Evolutionary conservation across 768 basidiomycete species (phyloP).

Genomic region (Podaxis sp.): DNA sequence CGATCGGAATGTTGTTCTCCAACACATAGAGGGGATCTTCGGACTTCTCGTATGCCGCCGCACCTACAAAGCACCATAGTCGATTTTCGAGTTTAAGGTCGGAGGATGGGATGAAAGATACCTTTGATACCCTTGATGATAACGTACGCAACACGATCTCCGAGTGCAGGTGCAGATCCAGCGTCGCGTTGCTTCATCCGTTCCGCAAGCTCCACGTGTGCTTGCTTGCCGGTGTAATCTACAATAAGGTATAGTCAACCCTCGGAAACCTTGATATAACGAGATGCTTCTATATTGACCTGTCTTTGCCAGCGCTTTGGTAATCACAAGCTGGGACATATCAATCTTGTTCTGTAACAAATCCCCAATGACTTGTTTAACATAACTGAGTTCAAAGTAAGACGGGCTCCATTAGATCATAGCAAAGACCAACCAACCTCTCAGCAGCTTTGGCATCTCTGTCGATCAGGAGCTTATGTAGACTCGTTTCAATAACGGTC

Average conservation of each 20-base stretch:
- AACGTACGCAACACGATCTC: conserved; percentile 98
- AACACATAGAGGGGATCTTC: conserved; percentile 97
- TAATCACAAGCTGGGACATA: conserved; percentile 99
- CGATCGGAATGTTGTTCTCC: conserved; percentile 97
- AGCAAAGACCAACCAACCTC: conserved; percentile 54
- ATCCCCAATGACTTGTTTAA: conserved; percentile 91
- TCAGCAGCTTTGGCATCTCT: conserved; percentile 92
- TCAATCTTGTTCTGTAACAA: conserved; percentile 95
- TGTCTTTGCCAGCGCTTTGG: conserved; percentile 91
- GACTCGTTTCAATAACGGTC: conserved; percentile 96
- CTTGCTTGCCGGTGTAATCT: conserved; percentile 96
- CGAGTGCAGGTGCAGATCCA: conserved; percentile 94
- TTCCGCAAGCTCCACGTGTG: conserved; percentile 93
- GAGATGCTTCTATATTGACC: conserved; percentile 39
- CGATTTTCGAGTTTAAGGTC: not conserved
- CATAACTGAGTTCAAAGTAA: conserved; percentile 57
- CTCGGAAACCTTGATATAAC: too few relatives aligned
- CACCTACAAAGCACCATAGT: conserved; percentile 48
- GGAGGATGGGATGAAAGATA: conserved; percentile 23
- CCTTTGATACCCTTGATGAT: conserved; percentile 97
- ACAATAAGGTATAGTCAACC: not conserved
- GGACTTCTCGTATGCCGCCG: conserved; percentile 97
- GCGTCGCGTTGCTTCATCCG: conserved; percentile 97
- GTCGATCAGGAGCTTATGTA: conserved; percentile 97
- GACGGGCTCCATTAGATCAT: not conserved